Conservation (phyloP, 2,329 filamentous ascomycete species). For the Alternaria ventricosa region DNA sequence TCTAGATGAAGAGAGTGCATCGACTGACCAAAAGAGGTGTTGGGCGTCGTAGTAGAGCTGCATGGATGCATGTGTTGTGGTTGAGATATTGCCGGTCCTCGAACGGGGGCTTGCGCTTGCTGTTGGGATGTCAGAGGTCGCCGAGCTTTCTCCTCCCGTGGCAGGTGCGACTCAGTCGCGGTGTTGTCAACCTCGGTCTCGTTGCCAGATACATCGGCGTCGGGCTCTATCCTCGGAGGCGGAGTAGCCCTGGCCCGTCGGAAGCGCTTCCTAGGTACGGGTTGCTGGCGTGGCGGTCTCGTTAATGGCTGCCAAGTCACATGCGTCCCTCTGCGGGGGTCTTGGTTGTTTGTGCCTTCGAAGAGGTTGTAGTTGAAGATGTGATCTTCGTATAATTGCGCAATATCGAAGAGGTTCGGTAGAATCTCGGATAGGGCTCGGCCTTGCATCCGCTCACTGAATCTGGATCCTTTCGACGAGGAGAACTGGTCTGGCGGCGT, state of each 20-base stretch:
- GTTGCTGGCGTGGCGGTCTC: slow-evolving; percentile 21
- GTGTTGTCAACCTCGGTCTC: slow-evolving; percentile 34
- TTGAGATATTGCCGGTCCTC: background rate
- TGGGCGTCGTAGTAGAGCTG: background rate
- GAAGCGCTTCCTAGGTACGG: slow-evolving; percentile 16
- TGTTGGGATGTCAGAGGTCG: background rate
- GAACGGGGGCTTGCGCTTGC: background rate
- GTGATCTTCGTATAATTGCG: slow-evolving; percentile 39
- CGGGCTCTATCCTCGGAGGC: background rate
- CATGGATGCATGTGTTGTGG: background rate
- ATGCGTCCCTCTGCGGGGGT: slow-evolving; percentile 28
- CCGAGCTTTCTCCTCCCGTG: background rate
- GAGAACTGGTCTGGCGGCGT: slow-evolving; percentile 35
- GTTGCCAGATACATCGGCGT: slow-evolving; percentile 18
- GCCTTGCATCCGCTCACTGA: slow-evolving; percentile 35
- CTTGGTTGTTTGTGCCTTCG: slow-evolving; percentile 26
- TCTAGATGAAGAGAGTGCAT: slow-evolving; percentile 7
- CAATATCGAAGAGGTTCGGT: slow-evolving; percentile 38
- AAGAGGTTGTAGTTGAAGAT: slow-evolving; percentile 31
- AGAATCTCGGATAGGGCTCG: slow-evolving; percentile 34
- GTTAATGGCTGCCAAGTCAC: slow-evolving; percentile 32
- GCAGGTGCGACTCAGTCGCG: background rate
- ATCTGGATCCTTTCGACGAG: slow-evolving; percentile 29
- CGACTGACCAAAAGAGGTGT: slow-evolving; percentile 14
- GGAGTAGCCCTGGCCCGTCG: slow-evolving; percentile 1